Evolutionary conservation across 225 moss, liverwort and hornwort species (phyloP).

Genomic region (Asterella californica): DNA sequence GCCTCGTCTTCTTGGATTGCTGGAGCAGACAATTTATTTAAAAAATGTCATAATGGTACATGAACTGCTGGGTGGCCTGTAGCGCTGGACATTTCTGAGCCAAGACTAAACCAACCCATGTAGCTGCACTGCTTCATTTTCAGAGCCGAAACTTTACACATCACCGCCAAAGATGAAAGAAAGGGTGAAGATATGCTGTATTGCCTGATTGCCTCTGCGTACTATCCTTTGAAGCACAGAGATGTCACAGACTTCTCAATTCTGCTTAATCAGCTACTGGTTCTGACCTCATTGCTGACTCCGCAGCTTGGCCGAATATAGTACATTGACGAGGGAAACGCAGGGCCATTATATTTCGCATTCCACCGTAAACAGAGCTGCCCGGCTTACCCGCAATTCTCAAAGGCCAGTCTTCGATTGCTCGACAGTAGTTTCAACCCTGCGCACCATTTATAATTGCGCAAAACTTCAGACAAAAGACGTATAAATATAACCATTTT

Average conservation of each 20-base stretch:
- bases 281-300: slow-evolving; percentile 9
- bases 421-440: slow-evolving; percentile 13
- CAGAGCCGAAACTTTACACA: slow-evolving; percentile 18
- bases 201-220: slow-evolving; percentile 2
- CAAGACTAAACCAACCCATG: slow-evolving; percentile 10
- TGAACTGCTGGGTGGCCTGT: slow-evolving; percentile 11
- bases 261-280: slow-evolving; percentile 9
- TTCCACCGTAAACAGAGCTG: slow-evolving; percentile 19
- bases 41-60: slow-evolving; percentile 18
- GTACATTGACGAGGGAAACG: slow-evolving; percentile 1
- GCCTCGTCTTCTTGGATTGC: not conserved
- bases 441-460: not conserved
- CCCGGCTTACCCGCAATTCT: slow-evolving; percentile 12
- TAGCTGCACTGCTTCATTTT: not conserved
- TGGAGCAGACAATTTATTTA: slow-evolving; percentile 18
- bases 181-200: slow-evolving; percentile 19
- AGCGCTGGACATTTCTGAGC: slow-evolving; percentile 17
- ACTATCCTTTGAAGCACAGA: slow-evolving; percentile 1
- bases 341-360: slow-evolving; percentile 9
- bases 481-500: too few species aligned
- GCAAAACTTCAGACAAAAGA: not conserved
- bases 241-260: slow-evolving; percentile 19
- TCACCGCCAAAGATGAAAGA: slow-evolving; percentile 24
- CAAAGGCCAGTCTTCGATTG: slow-evolving; percentile 2
- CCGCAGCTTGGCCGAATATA: not conserved